Evolutionary conservation across 176 grass and related monocot species (phyloP).

Genomic region (Panicum miliaceum): DNA sequence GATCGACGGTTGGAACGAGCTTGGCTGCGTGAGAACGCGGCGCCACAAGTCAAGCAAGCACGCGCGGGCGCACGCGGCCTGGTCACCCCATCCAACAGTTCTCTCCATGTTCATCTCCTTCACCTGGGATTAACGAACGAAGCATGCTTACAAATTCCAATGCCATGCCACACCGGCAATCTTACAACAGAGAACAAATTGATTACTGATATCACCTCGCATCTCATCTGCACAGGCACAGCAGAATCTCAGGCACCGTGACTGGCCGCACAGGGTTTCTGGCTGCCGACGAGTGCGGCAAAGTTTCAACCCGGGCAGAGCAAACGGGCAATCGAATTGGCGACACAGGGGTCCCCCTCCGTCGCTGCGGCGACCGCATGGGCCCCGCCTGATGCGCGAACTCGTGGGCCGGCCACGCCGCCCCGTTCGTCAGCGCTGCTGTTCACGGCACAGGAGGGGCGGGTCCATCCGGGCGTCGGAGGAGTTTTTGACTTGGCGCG

Average conservation of each 20-base stretch:
- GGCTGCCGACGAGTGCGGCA: conserved; percentile 35
- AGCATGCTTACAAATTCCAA: neutral
- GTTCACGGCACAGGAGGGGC: neutral
- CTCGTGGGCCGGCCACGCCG: conserved; percentile 4
- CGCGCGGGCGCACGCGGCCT: neutral
- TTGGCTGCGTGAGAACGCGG: conserved; percentile 5
- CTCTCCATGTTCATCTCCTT: too few species aligned
- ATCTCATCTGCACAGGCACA: neutral
- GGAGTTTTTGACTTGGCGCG: conserved; percentile 47
- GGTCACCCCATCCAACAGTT: neutral
- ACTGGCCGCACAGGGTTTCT: neutral
- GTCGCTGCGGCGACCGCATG: neutral
- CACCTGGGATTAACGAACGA: neutral
- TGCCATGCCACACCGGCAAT: neutral
- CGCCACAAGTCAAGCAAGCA: neutral
- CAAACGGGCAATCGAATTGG: neutral
- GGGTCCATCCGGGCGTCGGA: neutral
- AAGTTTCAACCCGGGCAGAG: conserved; percentile 4
- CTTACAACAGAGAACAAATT: neutral
- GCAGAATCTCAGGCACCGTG: neutral
- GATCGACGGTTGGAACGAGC: neutral
- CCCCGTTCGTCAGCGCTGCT: conserved; percentile 16
- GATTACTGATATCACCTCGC: neutral
- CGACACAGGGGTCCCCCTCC: neutral
- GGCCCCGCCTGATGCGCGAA: neutral